Conservation (phyloP, 768 basidiomycete genomes). For the Lactifluus subvellereus region DNA sequence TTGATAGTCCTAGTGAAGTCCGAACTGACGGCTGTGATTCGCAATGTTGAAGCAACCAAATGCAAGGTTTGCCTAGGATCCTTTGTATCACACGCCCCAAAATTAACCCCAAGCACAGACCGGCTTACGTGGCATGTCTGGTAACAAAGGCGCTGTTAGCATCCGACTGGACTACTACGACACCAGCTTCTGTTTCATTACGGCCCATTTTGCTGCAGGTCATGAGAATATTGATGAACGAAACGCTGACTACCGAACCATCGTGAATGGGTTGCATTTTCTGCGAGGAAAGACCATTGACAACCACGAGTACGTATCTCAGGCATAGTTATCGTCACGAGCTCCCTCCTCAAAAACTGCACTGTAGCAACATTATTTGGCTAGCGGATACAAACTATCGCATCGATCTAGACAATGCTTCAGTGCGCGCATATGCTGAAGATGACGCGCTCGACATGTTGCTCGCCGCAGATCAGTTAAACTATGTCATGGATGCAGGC, state of each 20-base stretch:
- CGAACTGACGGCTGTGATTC: constrained; percentile 69
- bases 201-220: constrained; percentile 95
- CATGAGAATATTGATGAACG: constrained; percentile 86
- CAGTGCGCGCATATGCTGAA: constrained; percentile 61
- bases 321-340: constrained; percentile 9
- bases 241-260: constrained; percentile 88
- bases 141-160: constrained; percentile 94
- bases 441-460: constrained; percentile 66
- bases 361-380: constrained; percentile 84
- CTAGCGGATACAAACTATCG: constrained; percentile 95
- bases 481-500: constrained; percentile 61
- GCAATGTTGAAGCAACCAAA: constrained; percentile 87
- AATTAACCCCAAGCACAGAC: constrained; percentile 42
- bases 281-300: constrained; percentile 82
- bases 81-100: neutral
- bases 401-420: constrained; percentile 78
- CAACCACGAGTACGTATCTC: constrained; percentile 74
- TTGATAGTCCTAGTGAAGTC: constrained; percentile 79
- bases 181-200: constrained; percentile 91
- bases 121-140: constrained; percentile 89
- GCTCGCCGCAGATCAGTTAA: constrained; percentile 83
- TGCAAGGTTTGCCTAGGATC: constrained; percentile 60
- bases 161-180: constrained; percentile 90
- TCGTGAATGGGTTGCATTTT: constrained; percentile 78
- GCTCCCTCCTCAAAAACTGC: neutral